Evolutionary conservation across 371 early-diverging fungal species (phyloP).

Genomic region (Zopfochytrium polystomum): DNA sequence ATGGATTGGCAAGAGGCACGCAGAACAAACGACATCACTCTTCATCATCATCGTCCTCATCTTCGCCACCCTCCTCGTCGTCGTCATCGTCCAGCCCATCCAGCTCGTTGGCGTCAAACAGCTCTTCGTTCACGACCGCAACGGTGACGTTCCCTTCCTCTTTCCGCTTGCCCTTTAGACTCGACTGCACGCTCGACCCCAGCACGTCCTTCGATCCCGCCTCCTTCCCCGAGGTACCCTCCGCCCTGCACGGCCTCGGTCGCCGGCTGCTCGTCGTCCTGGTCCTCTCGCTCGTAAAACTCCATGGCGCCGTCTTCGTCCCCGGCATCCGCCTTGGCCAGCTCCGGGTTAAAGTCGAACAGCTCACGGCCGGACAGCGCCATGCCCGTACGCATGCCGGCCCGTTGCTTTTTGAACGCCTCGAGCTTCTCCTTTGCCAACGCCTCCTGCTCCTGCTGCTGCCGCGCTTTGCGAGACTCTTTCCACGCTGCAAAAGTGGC

Average conservation of each 20-base stretch:
- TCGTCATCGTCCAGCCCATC: constrained; percentile 12
- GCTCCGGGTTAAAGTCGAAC: constrained; percentile 95
- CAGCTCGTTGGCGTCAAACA: constrained; percentile 9
- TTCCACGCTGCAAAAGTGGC: constrained; percentile 97
- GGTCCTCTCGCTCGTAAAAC: constrained; percentile 37
- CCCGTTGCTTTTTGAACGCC: constrained; percentile 68
- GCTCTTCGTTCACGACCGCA: constrained; percentile 6
- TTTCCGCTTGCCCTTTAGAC: constrained; percentile 3
- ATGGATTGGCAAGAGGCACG: too few species aligned
- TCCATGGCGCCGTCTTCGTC: constrained; percentile 47
- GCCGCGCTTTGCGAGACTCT: constrained; percentile 71
- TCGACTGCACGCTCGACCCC: neutral
- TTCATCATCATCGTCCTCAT: neutral
- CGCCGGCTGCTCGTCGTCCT: constrained; percentile 10
- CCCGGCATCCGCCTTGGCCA: constrained; percentile 27
- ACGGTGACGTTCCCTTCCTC: constrained; percentile 9
- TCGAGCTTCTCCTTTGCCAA: constrained; percentile 80
- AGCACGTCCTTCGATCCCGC: neutral
- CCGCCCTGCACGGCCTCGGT: constrained; percentile 8
- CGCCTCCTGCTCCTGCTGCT: constrained; percentile 67
- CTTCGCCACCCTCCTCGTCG: constrained; percentile 3
- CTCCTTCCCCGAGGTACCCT: constrained; percentile 11
- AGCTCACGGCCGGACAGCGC: constrained; percentile 88
- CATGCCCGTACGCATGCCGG: constrained; percentile 88
- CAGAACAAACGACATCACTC: neutral